Conservation (phyloP, 345 rosid genomes). For the Durio zibethinus region DNA sequence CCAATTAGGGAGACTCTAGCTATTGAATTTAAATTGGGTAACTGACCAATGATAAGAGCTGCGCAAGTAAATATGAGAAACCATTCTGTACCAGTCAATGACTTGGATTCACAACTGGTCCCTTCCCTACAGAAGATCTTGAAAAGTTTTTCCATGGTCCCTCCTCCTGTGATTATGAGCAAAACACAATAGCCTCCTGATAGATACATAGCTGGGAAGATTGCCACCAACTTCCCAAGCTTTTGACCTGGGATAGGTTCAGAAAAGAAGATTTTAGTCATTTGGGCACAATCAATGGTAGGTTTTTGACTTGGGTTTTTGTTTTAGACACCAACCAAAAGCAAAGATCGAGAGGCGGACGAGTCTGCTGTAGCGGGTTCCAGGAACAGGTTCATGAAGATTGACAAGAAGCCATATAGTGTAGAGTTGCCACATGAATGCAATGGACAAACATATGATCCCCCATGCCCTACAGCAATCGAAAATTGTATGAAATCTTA, state of each 20-base stretch:
- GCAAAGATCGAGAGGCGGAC: conserved; percentile 47
- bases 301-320: background rate
- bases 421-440: conserved; percentile 45
- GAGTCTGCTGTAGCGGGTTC: conserved; percentile 47
- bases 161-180: conserved; percentile 44
- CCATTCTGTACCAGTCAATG: conserved; percentile 36
- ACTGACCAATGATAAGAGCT: conserved; percentile 38
- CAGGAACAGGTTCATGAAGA: conserved; percentile 35
- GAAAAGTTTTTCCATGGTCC: conserved; percentile 31
- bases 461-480: conserved; percentile 47
- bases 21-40: conserved; percentile 48
- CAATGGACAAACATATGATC: conserved; percentile 23
- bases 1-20: conserved; percentile 38
- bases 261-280: too few species aligned
- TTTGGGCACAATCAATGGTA: background rate
- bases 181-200: conserved; percentile 54
- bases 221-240: conserved; percentile 42
- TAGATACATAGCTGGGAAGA: conserved; percentile 60
- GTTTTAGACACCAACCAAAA: conserved; percentile 33
- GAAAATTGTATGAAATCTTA: background rate
- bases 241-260: conserved; percentile 33
- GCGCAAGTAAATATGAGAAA: conserved; percentile 43
- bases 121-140: conserved; percentile 19
- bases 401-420: conserved; percentile 45
- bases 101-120: conserved; percentile 9